A percentile compares a stretch with the other conserved stretches of the same genome.
Evolutionary conservation across 2,329 filamentous ascomycete species (phyloP).

Genomic region (Colletotrichum spaethianum): DNA sequence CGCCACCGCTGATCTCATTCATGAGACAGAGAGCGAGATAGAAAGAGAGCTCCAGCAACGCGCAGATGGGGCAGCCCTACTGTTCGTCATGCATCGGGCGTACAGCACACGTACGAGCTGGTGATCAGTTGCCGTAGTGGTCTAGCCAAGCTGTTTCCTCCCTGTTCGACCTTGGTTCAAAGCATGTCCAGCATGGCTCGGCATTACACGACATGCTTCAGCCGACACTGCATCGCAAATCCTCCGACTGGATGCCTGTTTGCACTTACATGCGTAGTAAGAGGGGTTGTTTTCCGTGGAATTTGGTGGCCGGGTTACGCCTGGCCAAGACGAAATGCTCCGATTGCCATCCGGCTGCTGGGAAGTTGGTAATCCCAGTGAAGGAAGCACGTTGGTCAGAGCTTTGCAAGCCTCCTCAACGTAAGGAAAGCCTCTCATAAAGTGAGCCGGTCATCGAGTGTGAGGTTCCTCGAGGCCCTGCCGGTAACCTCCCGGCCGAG

Average conservation of each 20-base stretch:
- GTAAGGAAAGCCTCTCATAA: background rate
- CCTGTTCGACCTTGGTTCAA: slow-evolving; percentile 13
- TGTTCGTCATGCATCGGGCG: slow-evolving; percentile 10
- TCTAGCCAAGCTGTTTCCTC: slow-evolving; percentile 2
- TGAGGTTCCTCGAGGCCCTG: too few relatives aligned
- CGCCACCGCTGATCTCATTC: too few relatives aligned
- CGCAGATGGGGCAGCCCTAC: slow-evolving; percentile 18
- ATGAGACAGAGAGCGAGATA: background rate
- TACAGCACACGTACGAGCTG: background rate
- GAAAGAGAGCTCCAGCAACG: background rate
- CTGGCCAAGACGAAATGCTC: slow-evolving; percentile 14
- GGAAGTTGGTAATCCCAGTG: slow-evolving; percentile 6
- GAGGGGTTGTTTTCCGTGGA: slow-evolving; percentile 4
- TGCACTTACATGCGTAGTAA: slow-evolving; percentile 10
- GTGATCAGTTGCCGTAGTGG: slow-evolving; percentile 9
- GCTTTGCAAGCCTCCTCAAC: background rate
- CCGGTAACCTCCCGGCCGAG: too few relatives aligned
- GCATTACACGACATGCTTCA: slow-evolving; percentile 25
- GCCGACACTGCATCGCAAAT: slow-evolving; percentile 16
- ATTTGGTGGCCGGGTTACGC: slow-evolving; percentile 26
- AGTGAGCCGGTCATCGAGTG: slow-evolving; percentile 14
- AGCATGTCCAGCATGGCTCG: slow-evolving; percentile 17
- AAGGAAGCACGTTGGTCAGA: slow-evolving; percentile 16
- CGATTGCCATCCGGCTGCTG: background rate
- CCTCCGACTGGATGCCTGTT: slow-evolving; percentile 2